Conservation (phyloP, 2,329 filamentous ascomycete genomes). For the Myriangium duriaei region DNA sequence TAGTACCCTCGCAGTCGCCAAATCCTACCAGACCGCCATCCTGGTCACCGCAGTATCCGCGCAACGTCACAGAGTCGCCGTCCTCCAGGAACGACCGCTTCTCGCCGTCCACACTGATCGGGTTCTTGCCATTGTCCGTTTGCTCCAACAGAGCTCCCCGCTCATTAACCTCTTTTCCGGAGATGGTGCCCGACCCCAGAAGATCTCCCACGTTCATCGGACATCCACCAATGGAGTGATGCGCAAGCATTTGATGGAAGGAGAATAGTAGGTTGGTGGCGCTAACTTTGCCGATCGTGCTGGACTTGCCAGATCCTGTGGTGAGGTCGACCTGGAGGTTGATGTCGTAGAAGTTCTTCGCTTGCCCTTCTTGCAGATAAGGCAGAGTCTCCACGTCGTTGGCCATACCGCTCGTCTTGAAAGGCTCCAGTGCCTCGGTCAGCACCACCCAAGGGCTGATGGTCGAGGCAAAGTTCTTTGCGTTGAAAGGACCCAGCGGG, state of each 20-base stretch:
- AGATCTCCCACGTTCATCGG: slow-evolving; percentile 62
- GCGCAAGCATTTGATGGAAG: slow-evolving; percentile 71
- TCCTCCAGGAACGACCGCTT: slow-evolving; percentile 61
- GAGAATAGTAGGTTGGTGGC: slow-evolving; percentile 64
- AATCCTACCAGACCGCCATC: slow-evolving; percentile 62
- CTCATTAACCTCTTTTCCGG: slow-evolving; percentile 44
- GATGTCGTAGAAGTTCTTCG: slow-evolving; percentile 55
- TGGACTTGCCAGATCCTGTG: slow-evolving; percentile 37
- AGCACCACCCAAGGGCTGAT: slow-evolving; percentile 72
- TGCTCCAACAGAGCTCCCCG: slow-evolving; percentile 62
- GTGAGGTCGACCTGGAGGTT: slow-evolving; percentile 53
- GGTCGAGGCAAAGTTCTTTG: slow-evolving; percentile 70
- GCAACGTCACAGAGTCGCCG: slow-evolving; percentile 56
- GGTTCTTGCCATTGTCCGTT: slow-evolving; percentile 54
- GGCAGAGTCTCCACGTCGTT: slow-evolving; percentile 45
- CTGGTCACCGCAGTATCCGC: slow-evolving; percentile 50
- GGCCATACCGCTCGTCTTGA: slow-evolving; percentile 42
- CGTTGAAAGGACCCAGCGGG: slow-evolving; percentile 68
- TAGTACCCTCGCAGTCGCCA: slow-evolving; percentile 56
- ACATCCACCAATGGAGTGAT: slow-evolving; percentile 67
- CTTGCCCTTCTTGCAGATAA: slow-evolving; percentile 51
- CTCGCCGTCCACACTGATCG: slow-evolving; percentile 49
- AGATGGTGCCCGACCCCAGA: slow-evolving; percentile 68
- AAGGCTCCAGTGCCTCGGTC: slow-evolving; percentile 61
- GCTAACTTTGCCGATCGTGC: slow-evolving; percentile 48